Evolutionary conservation across 441 rosid genomes (phyloP).

Genomic region (Jatropha multifida): DNA sequence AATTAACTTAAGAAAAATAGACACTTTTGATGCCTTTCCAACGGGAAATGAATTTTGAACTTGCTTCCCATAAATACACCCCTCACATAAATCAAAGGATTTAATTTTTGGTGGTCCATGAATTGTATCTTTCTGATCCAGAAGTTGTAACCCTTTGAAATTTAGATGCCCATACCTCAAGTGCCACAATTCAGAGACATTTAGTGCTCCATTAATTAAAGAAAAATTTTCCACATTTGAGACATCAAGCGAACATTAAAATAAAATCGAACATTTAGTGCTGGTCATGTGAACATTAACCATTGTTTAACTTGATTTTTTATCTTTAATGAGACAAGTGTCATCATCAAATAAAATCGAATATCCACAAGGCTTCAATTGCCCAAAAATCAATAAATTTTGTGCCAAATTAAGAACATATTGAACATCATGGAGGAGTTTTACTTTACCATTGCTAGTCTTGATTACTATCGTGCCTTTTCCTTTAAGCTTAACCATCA

Average conservation of each 20-base stretch:
- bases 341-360: neutral
- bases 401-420: neutral
- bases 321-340: neutral
- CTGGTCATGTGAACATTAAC: neutral
- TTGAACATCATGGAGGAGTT: no score
- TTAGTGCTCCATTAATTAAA: neutral
- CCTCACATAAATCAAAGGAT: no score
- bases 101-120: no score
- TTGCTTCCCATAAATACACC: no score
- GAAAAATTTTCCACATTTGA: neutral
- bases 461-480: neutral
- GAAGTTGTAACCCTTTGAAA: neutral
- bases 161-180: neutral
- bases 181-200: neutral
- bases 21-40: no score
- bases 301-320: neutral
- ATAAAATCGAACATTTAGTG: no score
- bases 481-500: neutral
- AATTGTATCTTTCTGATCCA: neutral
- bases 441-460: no score
- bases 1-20: no score
- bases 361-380: neutral
- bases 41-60: no score
- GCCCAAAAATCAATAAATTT: neutral
- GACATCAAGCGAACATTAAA: neutral